These are phyloP conservation scores for Gamsiella multidivaricata DNA, from an alignment of 192 early-diverging fungal species.

Conservation along the genomic window DNA sequence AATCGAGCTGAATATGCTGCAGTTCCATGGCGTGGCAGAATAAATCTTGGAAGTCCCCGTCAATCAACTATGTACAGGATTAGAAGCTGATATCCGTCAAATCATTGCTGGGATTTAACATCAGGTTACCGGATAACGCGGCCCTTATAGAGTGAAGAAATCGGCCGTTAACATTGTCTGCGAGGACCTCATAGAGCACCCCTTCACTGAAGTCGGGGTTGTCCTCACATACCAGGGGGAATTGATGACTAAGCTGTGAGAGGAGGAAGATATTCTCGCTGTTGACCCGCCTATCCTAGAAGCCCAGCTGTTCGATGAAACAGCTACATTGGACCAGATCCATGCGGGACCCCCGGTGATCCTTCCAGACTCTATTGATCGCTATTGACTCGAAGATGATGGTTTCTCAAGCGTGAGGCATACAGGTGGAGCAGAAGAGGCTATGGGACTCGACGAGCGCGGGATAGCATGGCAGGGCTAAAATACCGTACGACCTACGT, in stretches of 20 bases:
- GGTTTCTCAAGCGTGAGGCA: slow-evolving; percentile 3
- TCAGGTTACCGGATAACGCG: background rate
- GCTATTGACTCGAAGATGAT: background rate
- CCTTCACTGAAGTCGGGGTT: background rate
- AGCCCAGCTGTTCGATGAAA: slow-evolving; percentile 9
- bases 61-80: background rate
- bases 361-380: slow-evolving; percentile 3
- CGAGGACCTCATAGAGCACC: slow-evolving; percentile 1
- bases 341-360: slow-evolving; percentile 24
- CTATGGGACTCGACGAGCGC: slow-evolving; percentile 9
- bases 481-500: background rate
- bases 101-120: slow-evolving; percentile 6
- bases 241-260: background rate
- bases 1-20: background rate
- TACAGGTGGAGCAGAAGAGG: slow-evolving; percentile 9
- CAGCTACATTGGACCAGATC: slow-evolving; percentile 22
- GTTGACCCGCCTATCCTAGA: no score
- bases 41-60: slow-evolving; percentile 1
- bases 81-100: slow-evolving; percentile 10
- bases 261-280: no score
- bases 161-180: background rate
- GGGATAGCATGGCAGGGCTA: background rate
- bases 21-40: slow-evolving; percentile 24
- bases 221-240: slow-evolving; percentile 8
- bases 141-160: background rate